Base-by-base conservation (phyloP, 1,284 basidiomycete genomes). In the Mycosarcoma mackinlayi region DNA sequence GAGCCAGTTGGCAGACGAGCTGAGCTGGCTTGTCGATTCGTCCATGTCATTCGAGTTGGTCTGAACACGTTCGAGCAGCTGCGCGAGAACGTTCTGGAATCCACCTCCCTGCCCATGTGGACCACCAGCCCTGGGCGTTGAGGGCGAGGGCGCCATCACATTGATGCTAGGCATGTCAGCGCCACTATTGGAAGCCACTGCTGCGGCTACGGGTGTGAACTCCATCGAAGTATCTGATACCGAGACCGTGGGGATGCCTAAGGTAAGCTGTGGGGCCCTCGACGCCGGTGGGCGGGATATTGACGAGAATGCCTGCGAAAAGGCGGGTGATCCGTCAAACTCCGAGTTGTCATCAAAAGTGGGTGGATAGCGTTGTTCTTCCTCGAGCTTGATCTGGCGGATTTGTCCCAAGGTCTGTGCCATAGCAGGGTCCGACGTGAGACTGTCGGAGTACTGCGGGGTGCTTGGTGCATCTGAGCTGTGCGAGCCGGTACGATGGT, bases 121-220 rank as follows among this genome's bases (percentile, higher is more conserved):
- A 24, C 56, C 60, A 21, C 9, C 27, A 1, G 69, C 63, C 28
- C 48, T 63, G 0, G 69, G 69, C 11, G 69, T 72, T 2, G 63
- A 67, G 6, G 69, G 69, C 18, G 69, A 72, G 31, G 69, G 63
- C 3, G 69, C 69, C 69, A 72, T 72, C 11, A 72, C 63, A n/a
- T 67, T 62, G 59, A 72, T 72, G 52, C 63, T 63, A 9, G 69
- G 69, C 63, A 67, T 67, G 39, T 37, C n/a, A 16, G 40, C 27
- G 23, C 51, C 59, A 16, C 25, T 42, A 11, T 21, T 59, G 0
- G 63, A 30, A 14, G 54, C 49, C 3, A 55, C 30, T 3, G 51
- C 52, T 0, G 68, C 19, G 13, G 63, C 63, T 2, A 58, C 34
- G 1, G 63, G 55, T 11, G 52, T 65, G 18, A 45, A 60, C 10